Percentiles rank a stretch among this genome's conserved stretches.
Evolutionary conservation across 306 rosid species (phyloP).

Genomic region (Quercus alba): DNA sequence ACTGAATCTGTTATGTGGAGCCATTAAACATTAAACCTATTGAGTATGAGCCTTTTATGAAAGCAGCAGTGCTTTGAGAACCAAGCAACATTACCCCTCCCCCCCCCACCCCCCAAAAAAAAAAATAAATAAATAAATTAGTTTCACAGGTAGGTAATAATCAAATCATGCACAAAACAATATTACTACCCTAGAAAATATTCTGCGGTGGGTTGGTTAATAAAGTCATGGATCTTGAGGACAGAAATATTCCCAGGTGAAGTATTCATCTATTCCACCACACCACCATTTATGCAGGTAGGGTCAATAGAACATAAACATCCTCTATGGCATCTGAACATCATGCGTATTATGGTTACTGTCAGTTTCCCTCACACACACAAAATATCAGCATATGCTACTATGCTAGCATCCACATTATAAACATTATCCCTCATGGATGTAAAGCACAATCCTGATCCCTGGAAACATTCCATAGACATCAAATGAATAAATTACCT

Average conservation of each 20-base stretch:
- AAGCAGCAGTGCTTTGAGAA: neutral
- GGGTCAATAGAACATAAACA: neutral
- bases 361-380: neutral
- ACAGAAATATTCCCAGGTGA: neutral
- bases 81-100: neutral
- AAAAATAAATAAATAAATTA: neutral
- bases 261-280: neutral
- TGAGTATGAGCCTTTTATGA: neutral
- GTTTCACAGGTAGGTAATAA: neutral
- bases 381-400: neutral
- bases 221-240: neutral
- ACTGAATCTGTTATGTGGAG: neutral
- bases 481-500: conserved; percentile 73
- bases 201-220: neutral
- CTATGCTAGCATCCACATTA: conserved; percentile 9
- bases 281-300: neutral
- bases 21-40: neutral
- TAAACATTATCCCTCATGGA: conserved; percentile 24
- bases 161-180: neutral
- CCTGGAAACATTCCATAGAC: conserved; percentile 49
- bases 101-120: neutral
- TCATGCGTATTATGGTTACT: no score
- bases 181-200: neutral
- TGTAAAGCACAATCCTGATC: conserved; percentile 37
- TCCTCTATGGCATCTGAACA: neutral